Conservation (phyloP, 805 yeast genomes). For the Candida railenensis region DNA sequence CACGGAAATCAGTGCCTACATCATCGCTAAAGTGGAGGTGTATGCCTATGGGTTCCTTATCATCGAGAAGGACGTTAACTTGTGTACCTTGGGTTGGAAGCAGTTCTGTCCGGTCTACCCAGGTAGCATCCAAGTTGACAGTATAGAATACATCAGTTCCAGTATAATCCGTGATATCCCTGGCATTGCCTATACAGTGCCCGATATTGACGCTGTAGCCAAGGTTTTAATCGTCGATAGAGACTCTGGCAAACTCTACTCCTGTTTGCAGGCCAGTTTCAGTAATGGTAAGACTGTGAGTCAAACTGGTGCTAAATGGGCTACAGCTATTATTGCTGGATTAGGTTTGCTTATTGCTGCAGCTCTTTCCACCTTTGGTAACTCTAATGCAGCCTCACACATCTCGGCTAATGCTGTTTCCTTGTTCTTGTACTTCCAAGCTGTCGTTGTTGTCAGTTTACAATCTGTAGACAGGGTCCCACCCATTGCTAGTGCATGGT, state of each 20-base stretch:
- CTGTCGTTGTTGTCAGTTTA: conserved; percentile 82
- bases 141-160: conserved; percentile 57
- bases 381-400: conserved; percentile 85
- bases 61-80: conserved; percentile 54
- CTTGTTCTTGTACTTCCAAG: conserved; percentile 82
- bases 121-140: conserved; percentile 74
- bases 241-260: conserved; percentile 45
- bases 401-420: conserved; percentile 85
- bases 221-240: conserved; percentile 50
- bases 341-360: conserved; percentile 84
- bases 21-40: conserved; percentile 68
- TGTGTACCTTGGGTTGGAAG: conserved; percentile 71
- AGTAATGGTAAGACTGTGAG: conserved; percentile 78
- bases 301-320: conserved; percentile 87
- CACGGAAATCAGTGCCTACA: conserved; percentile 64
- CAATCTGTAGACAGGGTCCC: conserved; percentile 83
- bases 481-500: conserved; percentile 91
- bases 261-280: conserved; percentile 76
- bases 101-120: conserved; percentile 90
- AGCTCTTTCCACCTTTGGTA: conserved; percentile 77
- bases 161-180: conserved; percentile 62
- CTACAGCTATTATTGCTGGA: conserved; percentile 88
- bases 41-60: conserved; percentile 85
- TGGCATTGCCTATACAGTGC: conserved; percentile 81
- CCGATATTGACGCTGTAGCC: conserved; percentile 80